A percentile compares a stretch with the other conserved stretches of the same genome.
phyloP scores from a whole-genome alignment of 1,284 basidiomycete species.

The Marasmius fiardii region DNA sequence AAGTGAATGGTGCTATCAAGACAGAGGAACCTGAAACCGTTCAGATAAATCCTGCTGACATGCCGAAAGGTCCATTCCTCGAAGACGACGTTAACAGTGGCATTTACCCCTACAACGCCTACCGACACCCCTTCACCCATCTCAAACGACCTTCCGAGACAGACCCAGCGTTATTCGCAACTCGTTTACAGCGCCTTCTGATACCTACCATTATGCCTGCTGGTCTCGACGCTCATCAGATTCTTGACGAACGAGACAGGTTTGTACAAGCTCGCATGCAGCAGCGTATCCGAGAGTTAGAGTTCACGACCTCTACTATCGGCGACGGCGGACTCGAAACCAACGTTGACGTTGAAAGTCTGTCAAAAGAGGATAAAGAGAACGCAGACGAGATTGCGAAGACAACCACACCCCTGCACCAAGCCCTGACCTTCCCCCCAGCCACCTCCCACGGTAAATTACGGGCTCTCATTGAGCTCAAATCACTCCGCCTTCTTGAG shows the following conservation, averaged over 20 bases:
- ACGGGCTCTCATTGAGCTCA: constrained; percentile 91
- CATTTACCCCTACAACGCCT: constrained; percentile 97
- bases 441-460: constrained; percentile 67
- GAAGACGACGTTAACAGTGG: constrained; percentile 81
- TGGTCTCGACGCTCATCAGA: constrained; percentile 91
- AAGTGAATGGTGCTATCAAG: constrained; percentile 23
- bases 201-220: constrained; percentile 88
- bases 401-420: constrained; percentile 1
- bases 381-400: constrained; percentile 24
- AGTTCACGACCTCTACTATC: constrained; percentile 79
- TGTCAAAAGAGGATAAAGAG: constrained; percentile 43
- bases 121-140: constrained; percentile 79
- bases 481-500: constrained; percentile 85
- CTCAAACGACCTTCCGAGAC: constrained; percentile 62
- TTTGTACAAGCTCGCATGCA: constrained; percentile 89
- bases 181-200: constrained; percentile 77
- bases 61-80: constrained; percentile 67
- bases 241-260: constrained; percentile 89
- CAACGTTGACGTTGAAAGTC: constrained; percentile 46
- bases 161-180: constrained; percentile 58
- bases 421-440: constrained; percentile 3
- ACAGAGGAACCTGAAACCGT: constrained; percentile 39
- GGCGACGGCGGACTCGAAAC: constrained; percentile 72
- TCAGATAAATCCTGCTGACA: constrained; percentile 42
- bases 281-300: constrained; percentile 89